Percentiles rank a stretch among this genome's conserved stretches.
These are phyloP conservation scores for Sarocladiaceae sp. DNA, from an alignment of 2,329 filamentous ascomycete species.

Conservation along the genomic window DNA sequence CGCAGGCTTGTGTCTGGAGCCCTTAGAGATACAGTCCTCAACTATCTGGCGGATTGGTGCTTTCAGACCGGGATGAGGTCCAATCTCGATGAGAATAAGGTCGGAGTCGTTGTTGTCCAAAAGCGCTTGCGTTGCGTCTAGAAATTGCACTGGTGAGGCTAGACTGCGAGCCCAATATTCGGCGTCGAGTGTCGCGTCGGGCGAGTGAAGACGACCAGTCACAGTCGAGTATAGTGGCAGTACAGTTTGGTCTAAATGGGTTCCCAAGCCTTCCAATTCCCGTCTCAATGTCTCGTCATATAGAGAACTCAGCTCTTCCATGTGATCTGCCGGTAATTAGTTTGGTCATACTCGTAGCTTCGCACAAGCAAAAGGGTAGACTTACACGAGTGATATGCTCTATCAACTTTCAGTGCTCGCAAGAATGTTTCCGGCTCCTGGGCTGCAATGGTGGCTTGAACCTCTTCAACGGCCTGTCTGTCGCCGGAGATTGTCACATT, in stretches of 20 bases:
- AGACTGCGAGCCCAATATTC: no score
- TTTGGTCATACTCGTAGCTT: background rate
- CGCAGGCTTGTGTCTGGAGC: conserved; percentile 16
- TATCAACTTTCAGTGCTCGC: conserved; percentile 31
- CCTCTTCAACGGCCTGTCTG: conserved; percentile 17
- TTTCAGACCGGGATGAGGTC: conserved; percentile 33
- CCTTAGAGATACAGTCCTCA: conserved; percentile 21
- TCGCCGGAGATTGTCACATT: conserved; percentile 34
- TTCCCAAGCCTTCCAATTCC: no score
- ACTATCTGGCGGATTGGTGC: conserved; percentile 29
- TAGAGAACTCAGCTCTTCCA: no score
- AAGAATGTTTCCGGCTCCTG: conserved; percentile 22
- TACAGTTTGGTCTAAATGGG: no score
- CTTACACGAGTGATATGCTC: conserved; percentile 35
- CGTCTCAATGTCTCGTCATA: no score
- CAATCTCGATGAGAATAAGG: conserved; percentile 20
- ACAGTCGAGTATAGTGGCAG: no score
- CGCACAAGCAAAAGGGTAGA: no score
- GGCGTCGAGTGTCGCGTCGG: no score
- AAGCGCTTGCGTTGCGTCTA: conserved; percentile 17
- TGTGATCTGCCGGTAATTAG: background rate
- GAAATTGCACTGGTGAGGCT: conserved; percentile 27
- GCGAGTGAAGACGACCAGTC: no score
- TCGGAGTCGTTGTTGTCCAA: background rate
- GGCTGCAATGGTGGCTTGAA: conserved; percentile 23